Evolutionary conservation across 371 early-diverging fungal species (phyloP).

Genomic region (Mortierella sp.): DNA sequence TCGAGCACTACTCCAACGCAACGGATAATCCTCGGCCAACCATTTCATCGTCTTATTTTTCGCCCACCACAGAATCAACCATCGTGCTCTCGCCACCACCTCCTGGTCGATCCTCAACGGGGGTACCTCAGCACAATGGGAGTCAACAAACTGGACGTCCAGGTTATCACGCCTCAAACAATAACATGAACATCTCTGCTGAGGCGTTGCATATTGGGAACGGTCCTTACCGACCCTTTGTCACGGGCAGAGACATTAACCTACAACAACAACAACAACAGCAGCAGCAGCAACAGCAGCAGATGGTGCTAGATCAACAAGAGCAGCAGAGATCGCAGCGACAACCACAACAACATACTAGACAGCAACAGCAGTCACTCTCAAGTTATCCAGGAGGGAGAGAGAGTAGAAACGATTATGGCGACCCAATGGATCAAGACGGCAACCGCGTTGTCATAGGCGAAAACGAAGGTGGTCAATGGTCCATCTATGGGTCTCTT

Average conservation of each 20-base stretch:
- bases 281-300: slow-evolving; percentile 5
- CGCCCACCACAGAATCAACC: slow-evolving; percentile 37
- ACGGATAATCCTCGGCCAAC: slow-evolving; percentile 25
- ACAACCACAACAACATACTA: background rate
- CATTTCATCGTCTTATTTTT: slow-evolving; percentile 55
- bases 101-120: slow-evolving; percentile 26
- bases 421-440: slow-evolving; percentile 2
- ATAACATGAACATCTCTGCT: background rate
- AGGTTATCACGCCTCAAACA: background rate
- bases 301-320: background rate
- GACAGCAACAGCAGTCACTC: too few species aligned
- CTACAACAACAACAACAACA: slow-evolving; percentile 23
- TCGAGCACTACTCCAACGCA: background rate
- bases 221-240: slow-evolving; percentile 43
- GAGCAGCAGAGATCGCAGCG: background rate
- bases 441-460: slow-evolving; percentile 13
- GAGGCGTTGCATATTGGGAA: background rate
- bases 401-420: background rate
- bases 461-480: slow-evolving; percentile 17
- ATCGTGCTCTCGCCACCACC: slow-evolving; percentile 53
- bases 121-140: background rate
- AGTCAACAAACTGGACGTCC: background rate
- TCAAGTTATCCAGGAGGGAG: background rate
- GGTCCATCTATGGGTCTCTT: slow-evolving; percentile 44
- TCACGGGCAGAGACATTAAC: slow-evolving; percentile 38